phyloP scores from a whole-genome alignment of 805 yeast genomes.

The Monosporozyma unispora region DNA sequence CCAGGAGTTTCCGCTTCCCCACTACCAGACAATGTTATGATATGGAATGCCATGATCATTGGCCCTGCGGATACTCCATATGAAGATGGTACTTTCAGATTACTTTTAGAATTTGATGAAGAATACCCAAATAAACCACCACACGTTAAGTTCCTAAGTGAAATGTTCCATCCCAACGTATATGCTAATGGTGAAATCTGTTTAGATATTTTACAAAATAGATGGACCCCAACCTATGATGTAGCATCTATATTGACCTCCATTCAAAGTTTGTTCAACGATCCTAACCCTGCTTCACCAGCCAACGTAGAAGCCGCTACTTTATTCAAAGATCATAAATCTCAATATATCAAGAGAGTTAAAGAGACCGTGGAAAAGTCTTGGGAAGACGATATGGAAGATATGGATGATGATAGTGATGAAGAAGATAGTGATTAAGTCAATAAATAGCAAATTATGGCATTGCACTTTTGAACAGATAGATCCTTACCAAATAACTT shows the following conservation, averaged over 20 bases:
- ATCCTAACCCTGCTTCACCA: conserved; percentile 93
- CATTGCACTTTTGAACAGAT: background rate
- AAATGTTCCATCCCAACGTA: conserved; percentile 97
- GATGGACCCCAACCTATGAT: conserved; percentile 98
- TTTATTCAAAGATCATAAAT: conserved; percentile 86
- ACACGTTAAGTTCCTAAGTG: conserved; percentile 76
- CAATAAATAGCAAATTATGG: background rate
- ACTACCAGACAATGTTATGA: conserved; percentile 92
- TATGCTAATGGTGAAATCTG: conserved; percentile 94
- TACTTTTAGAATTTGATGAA: conserved; percentile 83
- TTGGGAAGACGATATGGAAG: conserved; percentile 72
- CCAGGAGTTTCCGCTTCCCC: conserved; percentile 98
- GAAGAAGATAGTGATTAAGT: conserved; percentile 28
- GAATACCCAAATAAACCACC: conserved; percentile 98
- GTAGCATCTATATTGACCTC: conserved; percentile 93
- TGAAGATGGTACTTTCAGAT: conserved; percentile 93
- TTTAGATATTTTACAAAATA: conserved; percentile 87
- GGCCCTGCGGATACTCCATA: conserved; percentile 98
- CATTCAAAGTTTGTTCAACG: conserved; percentile 83
- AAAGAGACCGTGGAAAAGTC: conserved; percentile 90
- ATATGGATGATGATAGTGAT: conserved; percentile 32
- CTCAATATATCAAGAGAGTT: conserved; percentile 85
- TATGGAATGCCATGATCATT: conserved; percentile 94
- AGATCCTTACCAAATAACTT: background rate
- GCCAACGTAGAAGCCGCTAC: conserved; percentile 98